These are phyloP conservation scores for Colletotrichum horii DNA, from an alignment of 2,329 filamentous ascomycete genomes.

Conservation along the genomic window DNA sequence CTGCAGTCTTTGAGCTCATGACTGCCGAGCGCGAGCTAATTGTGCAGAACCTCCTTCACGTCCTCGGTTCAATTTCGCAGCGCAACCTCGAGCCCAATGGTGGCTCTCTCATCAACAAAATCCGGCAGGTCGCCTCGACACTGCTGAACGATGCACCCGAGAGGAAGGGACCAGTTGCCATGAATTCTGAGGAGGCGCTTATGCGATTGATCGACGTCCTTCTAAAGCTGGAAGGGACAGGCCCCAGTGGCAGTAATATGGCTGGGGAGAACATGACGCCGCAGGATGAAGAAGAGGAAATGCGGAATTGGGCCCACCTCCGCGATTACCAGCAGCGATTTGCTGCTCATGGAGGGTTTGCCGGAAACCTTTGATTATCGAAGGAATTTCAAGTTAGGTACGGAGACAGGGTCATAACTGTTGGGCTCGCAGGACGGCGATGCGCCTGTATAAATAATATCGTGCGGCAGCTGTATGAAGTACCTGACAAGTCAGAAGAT, in stretches of 20 bases:
- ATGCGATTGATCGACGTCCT: slow-evolving; percentile 76
- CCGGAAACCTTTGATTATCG: slow-evolving; percentile 21
- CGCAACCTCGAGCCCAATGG: slow-evolving; percentile 81
- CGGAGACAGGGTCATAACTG: not conserved
- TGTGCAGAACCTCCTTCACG: slow-evolving; percentile 76
- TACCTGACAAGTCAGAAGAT: not conserved
- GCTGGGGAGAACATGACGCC: slow-evolving; percentile 45
- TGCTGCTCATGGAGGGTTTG: slow-evolving; percentile 66
- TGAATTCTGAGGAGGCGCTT: slow-evolving; percentile 73
- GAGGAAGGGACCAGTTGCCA: slow-evolving; percentile 55
- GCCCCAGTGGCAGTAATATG: slow-evolving; percentile 30
- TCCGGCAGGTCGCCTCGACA: slow-evolving; percentile 82
- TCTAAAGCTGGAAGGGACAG: slow-evolving; percentile 73
- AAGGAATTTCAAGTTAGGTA: not conserved
- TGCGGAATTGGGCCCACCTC: slow-evolving; percentile 79
- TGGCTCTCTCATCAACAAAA: slow-evolving; percentile 76
- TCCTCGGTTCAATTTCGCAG: slow-evolving; percentile 80
- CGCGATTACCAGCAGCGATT: slow-evolving; percentile 80
- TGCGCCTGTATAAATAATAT: not conserved
- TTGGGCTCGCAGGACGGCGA: not conserved
- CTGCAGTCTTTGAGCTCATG: slow-evolving; percentile 68
- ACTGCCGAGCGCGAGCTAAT: slow-evolving; percentile 79
- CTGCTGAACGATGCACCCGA: slow-evolving; percentile 67
- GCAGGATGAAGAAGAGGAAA: slow-evolving; percentile 76
- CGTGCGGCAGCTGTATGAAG: not conserved